Evolutionary conservation across 306 rosid genomes (phyloP), one percentile per base, ranked within the genome.

Genomic region (Prunus mongolica): DNA sequence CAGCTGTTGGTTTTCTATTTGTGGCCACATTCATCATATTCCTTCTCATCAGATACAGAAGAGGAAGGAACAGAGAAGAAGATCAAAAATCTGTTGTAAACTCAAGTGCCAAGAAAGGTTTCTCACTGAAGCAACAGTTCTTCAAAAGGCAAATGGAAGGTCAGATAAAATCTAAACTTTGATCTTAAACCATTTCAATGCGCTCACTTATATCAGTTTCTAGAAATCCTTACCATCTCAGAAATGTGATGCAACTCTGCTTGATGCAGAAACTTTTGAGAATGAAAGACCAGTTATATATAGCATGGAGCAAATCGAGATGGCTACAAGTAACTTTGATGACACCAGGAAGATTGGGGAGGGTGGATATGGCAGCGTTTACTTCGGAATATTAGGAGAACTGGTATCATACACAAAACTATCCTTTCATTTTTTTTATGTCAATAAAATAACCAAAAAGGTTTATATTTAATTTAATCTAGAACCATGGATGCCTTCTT

Each of bases 121-220:
- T 58, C 22, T 41, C 79, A 18, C n/a, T 34, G 14, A 66, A 76
- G 45, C 66, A 76, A 38, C 72, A 76, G 55, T 52, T 76, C 8
- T 54, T 65, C 51, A 32, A 75, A n/a, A 76, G 24, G 79, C 52
- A 38, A 66, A 76, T 76, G 44, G 55, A 76, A 76, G 79, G 79
- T 76, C 15, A 38, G 27, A 3, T 1, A 50, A 47, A 8, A 20
- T 22, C 65, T 65, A 24, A 5, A 73, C 15, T 65, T 1, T 8
- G 22, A 75, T 74, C 16, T 20, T 25, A 24, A 32, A 52, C 72
- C 16, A 22, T 22, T 28, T 73, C 15, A 74, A 14, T 56, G 44
- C 8, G 20, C 63, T 61, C 27, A 58, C 68, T 28, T 5, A 20
- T 2, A 14, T 72, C 67, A 57, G 44, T 24, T 57, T 72, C 15